Evolutionary conservation across 129 eudicot genomes (phyloP).

Genomic region (Sambucus nigra): DNA sequence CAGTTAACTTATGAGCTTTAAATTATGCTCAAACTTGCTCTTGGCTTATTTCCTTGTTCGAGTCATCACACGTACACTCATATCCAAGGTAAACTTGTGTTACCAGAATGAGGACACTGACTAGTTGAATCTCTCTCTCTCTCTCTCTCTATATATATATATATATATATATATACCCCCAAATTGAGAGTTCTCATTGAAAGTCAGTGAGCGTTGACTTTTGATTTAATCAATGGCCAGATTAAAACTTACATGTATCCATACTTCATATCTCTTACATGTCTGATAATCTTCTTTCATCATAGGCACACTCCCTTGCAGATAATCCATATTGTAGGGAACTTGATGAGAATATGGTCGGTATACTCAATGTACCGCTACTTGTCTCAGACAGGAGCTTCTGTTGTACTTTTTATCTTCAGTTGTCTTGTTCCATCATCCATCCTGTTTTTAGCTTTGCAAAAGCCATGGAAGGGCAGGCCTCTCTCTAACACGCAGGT

Average conservation of each 20-base stretch:
- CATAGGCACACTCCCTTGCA: constrained; percentile 84
- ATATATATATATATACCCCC: too few species aligned
- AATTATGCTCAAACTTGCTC: too few species aligned
- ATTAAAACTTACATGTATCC: background rate
- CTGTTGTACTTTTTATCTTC: constrained; percentile 83
- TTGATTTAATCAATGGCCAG: too few species aligned
- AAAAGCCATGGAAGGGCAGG: constrained; percentile 93
- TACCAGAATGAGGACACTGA: too few species aligned
- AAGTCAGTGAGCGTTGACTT: too few species aligned
- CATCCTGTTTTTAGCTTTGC: constrained; percentile 51
- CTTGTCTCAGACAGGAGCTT: constrained; percentile 74
- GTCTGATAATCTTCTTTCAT: background rate
- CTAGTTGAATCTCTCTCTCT: too few species aligned
- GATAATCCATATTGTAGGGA: constrained; percentile 68
- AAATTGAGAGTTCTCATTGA: too few species aligned
- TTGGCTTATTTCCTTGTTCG: too few species aligned
- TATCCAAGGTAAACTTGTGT: too few species aligned
- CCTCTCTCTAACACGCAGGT: constrained; percentile 82
- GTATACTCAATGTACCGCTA: constrained; percentile 81
- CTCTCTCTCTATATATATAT: too few species aligned
- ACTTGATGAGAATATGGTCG: constrained; percentile 93
- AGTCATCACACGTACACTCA: too few species aligned
- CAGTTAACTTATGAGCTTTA: too few species aligned
- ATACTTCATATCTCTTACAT: background rate
- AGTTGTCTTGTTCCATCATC: constrained; percentile 73